Percentiles rank a stretch among this genome's conserved stretches.
Conservation (phyloP, 495 filamentous ascomycete species). For the Amniculicola lignicola region DNA sequence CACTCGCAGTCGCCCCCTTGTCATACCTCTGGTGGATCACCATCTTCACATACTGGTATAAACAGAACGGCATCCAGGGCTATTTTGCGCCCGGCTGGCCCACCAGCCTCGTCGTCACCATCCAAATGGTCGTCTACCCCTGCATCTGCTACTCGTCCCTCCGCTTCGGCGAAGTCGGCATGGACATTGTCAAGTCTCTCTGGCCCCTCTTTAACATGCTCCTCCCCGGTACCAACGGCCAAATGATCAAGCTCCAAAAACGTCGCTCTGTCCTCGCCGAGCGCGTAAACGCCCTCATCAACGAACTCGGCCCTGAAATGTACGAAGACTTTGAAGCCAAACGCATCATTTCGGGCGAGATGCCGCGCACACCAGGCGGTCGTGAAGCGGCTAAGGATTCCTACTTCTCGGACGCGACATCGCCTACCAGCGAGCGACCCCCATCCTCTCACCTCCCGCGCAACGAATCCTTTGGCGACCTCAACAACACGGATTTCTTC, state of each 20-base stretch:
- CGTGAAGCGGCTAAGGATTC: conserved; percentile 10
- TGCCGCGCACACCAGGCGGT: conserved; percentile 34
- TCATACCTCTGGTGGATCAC: conserved; percentile 79
- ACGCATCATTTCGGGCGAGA: conserved; percentile 69
- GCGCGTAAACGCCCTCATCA: conserved; percentile 89
- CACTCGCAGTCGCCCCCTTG: conserved; percentile 80
- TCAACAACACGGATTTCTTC: conserved; percentile 82
- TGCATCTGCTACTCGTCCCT: conserved; percentile 89
- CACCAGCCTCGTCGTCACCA: conserved; percentile 69
- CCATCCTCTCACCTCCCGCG: conserved; percentile 59
- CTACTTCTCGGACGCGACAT: conserved; percentile 21
- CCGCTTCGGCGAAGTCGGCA: conserved; percentile 91
- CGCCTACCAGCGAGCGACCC: conserved; percentile 1
- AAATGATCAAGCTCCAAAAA: conserved; percentile 72
- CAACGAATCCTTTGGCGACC: conserved; percentile 89
- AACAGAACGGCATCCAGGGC: conserved; percentile 75
- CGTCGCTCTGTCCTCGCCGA: conserved; percentile 68
- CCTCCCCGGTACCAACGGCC: conserved; percentile 78
- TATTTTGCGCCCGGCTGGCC: conserved; percentile 76
- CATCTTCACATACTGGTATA: conserved; percentile 72
- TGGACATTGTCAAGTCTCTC: conserved; percentile 97
- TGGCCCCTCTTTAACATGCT: conserved; percentile 85
- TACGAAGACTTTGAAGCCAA: conserved; percentile 91
- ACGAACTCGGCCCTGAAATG: conserved; percentile 91
- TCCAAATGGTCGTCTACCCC: conserved; percentile 74